Evolutionary conservation across 148 eudicot genomes (phyloP), one percentile per base, ranked within the genome.

Genomic region (Tetragonia tetragonoides): DNA sequence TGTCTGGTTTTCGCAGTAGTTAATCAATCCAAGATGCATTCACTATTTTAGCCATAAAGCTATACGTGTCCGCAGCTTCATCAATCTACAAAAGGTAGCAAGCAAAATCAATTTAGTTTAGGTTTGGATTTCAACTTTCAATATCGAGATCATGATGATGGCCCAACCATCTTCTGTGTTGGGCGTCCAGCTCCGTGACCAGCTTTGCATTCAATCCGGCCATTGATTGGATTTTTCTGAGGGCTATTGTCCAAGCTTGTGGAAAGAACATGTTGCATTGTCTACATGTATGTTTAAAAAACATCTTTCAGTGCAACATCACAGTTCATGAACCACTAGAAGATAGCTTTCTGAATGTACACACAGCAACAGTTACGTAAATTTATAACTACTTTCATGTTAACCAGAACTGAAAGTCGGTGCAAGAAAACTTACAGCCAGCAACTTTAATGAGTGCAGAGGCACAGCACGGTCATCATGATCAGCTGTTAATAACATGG

Each of bases 391-490:
- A n/a, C n/a, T 42, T 42, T 42, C 7, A 42, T 42, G 46, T 42
- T 42, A 42, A 51, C 56, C 56, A 51, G 8, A 51, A 51, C 15
- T n/a, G 10, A 57, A 16, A n/a, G 11, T 17, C 21, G 15, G 41
- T 40, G 54, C 39, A n/a, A 12, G 66, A 54, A 68, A 84, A 86
- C 94, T 64, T 83, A 95, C 99, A 82, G 97, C 97, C 78, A 93
- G 82, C 46, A 93, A 81, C 81, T 95, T 95, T 42, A 95, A 80
- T 15, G 99, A 84, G 87, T 95, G 99, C 79, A 95, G 80, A 76
- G 99, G 99, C 81, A 93, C 97, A 63, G 93, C 99, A 17, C 99
- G 90, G 65, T 95, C 99, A 82, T 95, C 99, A 73, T 95, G 99
- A 84, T 95, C 99, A 53, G 99, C 99, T 41, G 99, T 95, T 88